Conservation (phyloP, 2,329 filamentous ascomycete species). For the Pestalotiopsis sp. region DNA sequence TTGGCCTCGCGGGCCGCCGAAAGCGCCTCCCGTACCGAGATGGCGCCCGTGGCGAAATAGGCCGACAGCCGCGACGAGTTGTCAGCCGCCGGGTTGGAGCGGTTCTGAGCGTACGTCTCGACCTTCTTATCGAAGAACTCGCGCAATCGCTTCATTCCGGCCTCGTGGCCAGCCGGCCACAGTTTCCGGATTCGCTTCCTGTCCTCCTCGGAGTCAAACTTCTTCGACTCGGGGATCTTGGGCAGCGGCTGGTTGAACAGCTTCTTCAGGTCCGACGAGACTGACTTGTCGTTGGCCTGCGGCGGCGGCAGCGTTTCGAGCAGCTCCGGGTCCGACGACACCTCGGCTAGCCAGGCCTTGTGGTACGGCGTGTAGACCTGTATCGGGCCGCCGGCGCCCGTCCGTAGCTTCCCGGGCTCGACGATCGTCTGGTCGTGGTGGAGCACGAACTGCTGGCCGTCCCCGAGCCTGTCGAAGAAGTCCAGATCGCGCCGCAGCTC, state of each 20-base stretch:
- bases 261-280: constrained; percentile 20
- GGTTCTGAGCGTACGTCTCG: constrained; percentile 32
- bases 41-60: constrained; percentile 34
- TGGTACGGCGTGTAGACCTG: constrained; percentile 31
- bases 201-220: constrained; percentile 33
- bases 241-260: constrained; percentile 34
- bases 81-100: constrained; percentile 34
- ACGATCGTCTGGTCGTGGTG: constrained; percentile 27
- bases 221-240: constrained; percentile 30
- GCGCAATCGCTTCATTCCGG: constrained; percentile 31
- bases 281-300: constrained; percentile 33
- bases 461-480: constrained; percentile 19
- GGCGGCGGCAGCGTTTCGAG: constrained; percentile 41
- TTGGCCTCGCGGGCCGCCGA: constrained; percentile 15
- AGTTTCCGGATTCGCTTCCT: constrained; percentile 34
- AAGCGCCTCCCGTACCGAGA: constrained; percentile 27
- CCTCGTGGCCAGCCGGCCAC: constrained; percentile 38
- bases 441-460: constrained; percentile 17
- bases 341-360: constrained; percentile 36
- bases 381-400: constrained; percentile 21
- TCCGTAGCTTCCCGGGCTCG: constrained; percentile 20
- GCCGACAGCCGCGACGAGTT: constrained; percentile 36
- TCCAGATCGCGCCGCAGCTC: constrained; percentile 28
- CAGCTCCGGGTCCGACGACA: constrained; percentile 49
- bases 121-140: constrained; percentile 34